Percentiles rank a stretch among this genome's conserved stretches.
Evolutionary conservation across 2,329 filamentous ascomycete genomes (phyloP).

Genomic region (Trichothecium sympodiale): DNA sequence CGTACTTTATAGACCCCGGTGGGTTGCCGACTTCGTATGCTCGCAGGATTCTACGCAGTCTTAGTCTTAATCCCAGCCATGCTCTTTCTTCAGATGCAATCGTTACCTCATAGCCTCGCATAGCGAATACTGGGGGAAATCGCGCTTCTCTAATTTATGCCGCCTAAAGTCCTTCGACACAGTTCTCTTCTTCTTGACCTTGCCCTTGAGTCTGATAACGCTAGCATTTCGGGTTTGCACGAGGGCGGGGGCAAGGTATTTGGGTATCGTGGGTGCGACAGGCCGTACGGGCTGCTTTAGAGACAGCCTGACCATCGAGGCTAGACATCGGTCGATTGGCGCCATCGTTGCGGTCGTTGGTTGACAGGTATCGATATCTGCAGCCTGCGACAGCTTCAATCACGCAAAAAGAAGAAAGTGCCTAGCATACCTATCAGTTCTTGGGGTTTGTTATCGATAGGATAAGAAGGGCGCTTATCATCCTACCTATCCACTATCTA

Average conservation of each 20-base stretch:
- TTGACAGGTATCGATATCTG: not conserved
- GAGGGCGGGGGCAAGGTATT: conserved; percentile 35
- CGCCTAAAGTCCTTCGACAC: conserved; percentile 54
- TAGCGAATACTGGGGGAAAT: conserved; percentile 60
- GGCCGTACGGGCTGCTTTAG: conserved; percentile 32
- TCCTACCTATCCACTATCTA: too few relatives aligned
- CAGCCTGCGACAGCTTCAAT: not conserved
- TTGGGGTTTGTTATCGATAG: conserved; percentile 4
- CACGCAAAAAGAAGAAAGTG: conserved; percentile 1
- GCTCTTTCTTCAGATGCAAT: not conserved
- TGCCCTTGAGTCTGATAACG: conserved; percentile 36
- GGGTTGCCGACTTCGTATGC: conserved; percentile 82
- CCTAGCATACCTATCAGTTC: conserved; percentile 1
- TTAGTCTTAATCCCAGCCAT: not conserved
- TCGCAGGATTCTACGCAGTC: conserved; percentile 46
- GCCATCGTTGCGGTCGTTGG: conserved; percentile 5
- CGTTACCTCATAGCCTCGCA: conserved; percentile 84
- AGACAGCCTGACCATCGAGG: conserved; percentile 40
- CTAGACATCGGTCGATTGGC: conserved; percentile 40
- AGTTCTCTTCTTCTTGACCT: conserved; percentile 42
- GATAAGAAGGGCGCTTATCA: too few relatives aligned
- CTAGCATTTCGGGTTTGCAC: conserved; percentile 29
- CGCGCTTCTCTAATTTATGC: conserved; percentile 53
- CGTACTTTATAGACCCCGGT: conserved; percentile 71
- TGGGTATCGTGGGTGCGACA: conserved; percentile 30